A percentile compares a stretch with the other conserved stretches of the same genome.
Evolutionary conservation across 2,329 filamentous ascomycete genomes (phyloP).

Genomic region (Calonectria multiphialidica): DNA sequence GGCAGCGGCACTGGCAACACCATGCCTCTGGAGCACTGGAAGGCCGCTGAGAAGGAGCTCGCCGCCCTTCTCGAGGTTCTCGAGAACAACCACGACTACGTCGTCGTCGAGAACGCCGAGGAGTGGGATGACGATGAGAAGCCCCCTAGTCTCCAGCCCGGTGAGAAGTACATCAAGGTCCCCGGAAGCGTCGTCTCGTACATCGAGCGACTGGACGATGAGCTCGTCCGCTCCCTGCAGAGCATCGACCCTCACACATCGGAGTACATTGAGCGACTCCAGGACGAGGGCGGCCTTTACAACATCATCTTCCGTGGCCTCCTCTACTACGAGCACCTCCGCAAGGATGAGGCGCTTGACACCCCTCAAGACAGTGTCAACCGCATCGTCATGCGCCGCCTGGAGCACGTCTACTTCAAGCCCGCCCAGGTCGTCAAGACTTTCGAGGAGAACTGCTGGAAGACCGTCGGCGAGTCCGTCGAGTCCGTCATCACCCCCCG

Average conservation of each 20-base stretch:
- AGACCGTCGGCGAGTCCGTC: constrained; percentile 75
- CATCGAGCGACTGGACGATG: constrained; percentile 94
- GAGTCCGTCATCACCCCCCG: constrained; percentile 88
- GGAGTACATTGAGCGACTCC: constrained; percentile 95
- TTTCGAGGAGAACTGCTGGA: constrained; percentile 95
- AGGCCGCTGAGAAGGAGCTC: constrained; percentile 90
- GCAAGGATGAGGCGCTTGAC: constrained; percentile 77
- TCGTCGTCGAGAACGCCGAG: constrained; percentile 92
- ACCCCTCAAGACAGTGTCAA: constrained; percentile 89
- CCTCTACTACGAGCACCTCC: constrained; percentile 88
- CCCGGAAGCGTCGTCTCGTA: constrained; percentile 95
- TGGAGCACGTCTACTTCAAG: constrained; percentile 99
- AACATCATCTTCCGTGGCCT: constrained; percentile 90
- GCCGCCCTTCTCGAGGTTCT: constrained; percentile 81
- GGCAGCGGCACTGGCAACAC: constrained; percentile 81
- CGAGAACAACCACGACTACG: constrained; percentile 81
- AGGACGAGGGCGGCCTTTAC: constrained; percentile 92
- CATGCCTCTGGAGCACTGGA: constrained; percentile 98
- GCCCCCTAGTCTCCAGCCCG: constrained; percentile 77
- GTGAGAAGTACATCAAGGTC: constrained; percentile 88
- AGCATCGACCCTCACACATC: constrained; percentile 98
- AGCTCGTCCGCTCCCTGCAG: constrained; percentile 96
- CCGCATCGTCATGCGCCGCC: constrained; percentile 89
- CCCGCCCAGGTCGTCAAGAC: constrained; percentile 93
- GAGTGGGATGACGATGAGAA: constrained; percentile 99